Base-by-base conservation (phyloP, 2,329 filamentous ascomycete species). In the Coniochaeta ligniaria region DNA sequence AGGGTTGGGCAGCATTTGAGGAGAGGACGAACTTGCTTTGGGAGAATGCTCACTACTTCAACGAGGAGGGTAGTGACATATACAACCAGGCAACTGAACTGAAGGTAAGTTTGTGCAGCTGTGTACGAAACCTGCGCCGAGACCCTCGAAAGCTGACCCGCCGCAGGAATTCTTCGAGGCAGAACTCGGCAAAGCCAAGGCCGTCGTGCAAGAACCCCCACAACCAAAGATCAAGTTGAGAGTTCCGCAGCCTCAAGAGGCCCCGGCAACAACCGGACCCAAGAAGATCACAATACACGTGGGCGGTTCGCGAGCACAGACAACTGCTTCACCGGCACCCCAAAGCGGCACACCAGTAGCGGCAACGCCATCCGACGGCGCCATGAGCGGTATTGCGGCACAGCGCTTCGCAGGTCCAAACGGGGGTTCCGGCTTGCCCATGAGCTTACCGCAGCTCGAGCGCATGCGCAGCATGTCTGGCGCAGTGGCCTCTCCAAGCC, bases 21-120 rank as follows among this genome's bases (percentile, higher is more conserved):
- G 87, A 92, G 59, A 90, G 90, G 68, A 82, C 91, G 14, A 90
- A 87, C 67, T 81, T 91, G 59, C 86, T 97, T 50, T 97, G 93
- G 93, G 83, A 82, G 57, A 97, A 97, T 73, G 92, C 92, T 0
- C 89, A 87, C 68, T 88, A 88, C 62, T 97, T 94, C 78, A 97
- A 97, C 66, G 91, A 96, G 72, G 92, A 96, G 70, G 90, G 89
- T 4, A 96, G 93, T 69, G 89, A 92, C 17, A 93, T 96, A 58
- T 91, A 87, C 64, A 80, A 84, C 24, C 79, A 95, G 63, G 91
- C 92, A 0, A 84, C 87, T 57, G 87, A 95, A 62, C 83, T 97
- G 7, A 88, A 96, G 84, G 91, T 91, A 76, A 57, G 71, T 58
- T 50, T 57, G 68, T 6, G 33, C 47, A 28, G 9, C 47, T 28